Evolutionary conservation across 1,284 basidiomycete genomes (phyloP), one percentile per base, ranked within the genome.

Genomic region (Cutaneotrichosporon daszewskae): DNA sequence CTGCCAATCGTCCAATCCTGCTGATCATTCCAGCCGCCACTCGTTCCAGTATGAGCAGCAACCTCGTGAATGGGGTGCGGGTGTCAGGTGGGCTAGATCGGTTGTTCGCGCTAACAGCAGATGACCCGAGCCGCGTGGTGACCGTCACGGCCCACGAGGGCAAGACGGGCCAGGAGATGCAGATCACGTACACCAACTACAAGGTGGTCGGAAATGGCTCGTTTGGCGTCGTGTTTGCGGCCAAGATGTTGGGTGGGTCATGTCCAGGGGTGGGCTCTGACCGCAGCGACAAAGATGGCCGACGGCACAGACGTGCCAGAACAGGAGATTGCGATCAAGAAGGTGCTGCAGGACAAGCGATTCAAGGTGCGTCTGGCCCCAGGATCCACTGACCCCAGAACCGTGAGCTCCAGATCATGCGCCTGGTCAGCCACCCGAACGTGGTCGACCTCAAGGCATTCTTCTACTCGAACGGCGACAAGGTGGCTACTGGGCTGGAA

Each of bases 331-430:
- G 94, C 94, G 44, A 98, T 98, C 80, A 98, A 98, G 83, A 98
- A 97, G 78, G 94, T 98, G 41, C 75, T 98, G 57, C 94, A 98
- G 78, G 94, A 98, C 77, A 98, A 98, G 80, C 83, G 94, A 58
- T 98, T 98, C 85, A 98, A 98, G 87, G n/a, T n/a, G n/a, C 37
- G 23, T 33, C 10, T 26, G 26, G 29, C 33, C n/a, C 27, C 16
- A 36, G 96, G 94, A n/a, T n/a, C n/a, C n/a, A n/a, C n/a, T n/a
- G n/a, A n/a, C n/a, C n/a, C n/a, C n/a, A n/a, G n/a, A 98, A 98
- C 76, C 94, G 94, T 65, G 94, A 99, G 75, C 79, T 99, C 45
- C 95, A 98, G 76, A 98, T 99, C 72, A 99, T 99, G 94, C 82
- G 92, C 63, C 83, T 97, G 42, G 90, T 98, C 40, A 82, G 82